Percentiles rank a stretch among this genome's conserved stretches.
These are phyloP conservation scores for Mycena pura DNA, from an alignment of 768 basidiomycete species.

Conservation along the genomic window DNA sequence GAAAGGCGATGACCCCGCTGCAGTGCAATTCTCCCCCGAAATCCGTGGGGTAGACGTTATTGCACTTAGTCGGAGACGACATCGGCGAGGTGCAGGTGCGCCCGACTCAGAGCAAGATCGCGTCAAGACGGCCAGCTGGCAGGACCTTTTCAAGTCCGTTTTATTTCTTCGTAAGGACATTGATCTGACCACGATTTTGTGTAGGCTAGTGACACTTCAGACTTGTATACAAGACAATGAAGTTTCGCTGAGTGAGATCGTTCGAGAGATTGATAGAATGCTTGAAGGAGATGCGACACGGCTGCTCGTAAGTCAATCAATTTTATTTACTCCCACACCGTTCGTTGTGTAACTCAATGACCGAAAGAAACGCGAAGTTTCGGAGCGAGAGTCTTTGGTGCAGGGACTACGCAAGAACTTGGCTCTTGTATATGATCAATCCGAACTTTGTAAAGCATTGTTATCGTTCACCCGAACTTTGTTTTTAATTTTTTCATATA, in stretches of 20 bases:
- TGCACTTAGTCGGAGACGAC: slow-evolving; percentile 39
- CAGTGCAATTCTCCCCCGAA: slow-evolving; percentile 15
- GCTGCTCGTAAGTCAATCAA: slow-evolving; percentile 48
- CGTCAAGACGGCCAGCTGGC: slow-evolving; percentile 61
- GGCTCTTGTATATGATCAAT: slow-evolving; percentile 48
- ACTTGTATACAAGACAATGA: slow-evolving; percentile 59
- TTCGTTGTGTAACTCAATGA: slow-evolving; percentile 32
- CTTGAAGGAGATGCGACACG: slow-evolving; percentile 48
- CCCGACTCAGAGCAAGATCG: slow-evolving; percentile 21
- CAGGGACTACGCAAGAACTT: slow-evolving; percentile 54
- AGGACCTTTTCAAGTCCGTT: slow-evolving; percentile 75
- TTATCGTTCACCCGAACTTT: neutral
- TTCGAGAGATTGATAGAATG: slow-evolving; percentile 54
- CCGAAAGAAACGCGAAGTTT: slow-evolving; percentile 70
- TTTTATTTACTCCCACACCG: slow-evolving; percentile 4
- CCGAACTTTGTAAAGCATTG: slow-evolving; percentile 52
- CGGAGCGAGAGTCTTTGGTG: slow-evolving; percentile 66
- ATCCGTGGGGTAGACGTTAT: slow-evolving; percentile 23
- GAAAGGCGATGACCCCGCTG: slow-evolving; percentile 32
- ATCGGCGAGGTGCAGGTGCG: slow-evolving; percentile 34
- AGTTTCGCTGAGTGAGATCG: slow-evolving; percentile 53
- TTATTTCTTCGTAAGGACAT: neutral
- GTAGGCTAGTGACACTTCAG: slow-evolving; percentile 61
- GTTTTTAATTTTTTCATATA: slow-evolving; percentile 24
- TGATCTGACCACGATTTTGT: slow-evolving; percentile 8